Conservation (phyloP, 2,329 filamentous ascomycete genomes). For the Aspergillus pseudotamarii region DNA sequence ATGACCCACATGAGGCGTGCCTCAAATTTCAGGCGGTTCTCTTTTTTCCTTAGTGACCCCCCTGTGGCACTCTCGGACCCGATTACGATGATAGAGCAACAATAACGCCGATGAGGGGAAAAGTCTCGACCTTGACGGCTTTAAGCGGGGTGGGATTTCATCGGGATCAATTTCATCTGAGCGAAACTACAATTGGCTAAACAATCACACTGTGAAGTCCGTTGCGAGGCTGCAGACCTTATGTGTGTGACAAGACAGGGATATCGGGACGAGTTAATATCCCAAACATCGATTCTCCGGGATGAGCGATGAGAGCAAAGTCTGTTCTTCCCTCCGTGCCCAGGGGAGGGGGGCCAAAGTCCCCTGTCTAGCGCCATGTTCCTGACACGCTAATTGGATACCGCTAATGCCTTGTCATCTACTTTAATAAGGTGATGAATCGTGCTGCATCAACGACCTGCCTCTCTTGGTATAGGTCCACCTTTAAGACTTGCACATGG, state of each 20-base stretch:
- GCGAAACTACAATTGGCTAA: neutral
- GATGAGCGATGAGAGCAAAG: neutral
- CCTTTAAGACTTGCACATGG: conserved; percentile 4
- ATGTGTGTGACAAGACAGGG: conserved; percentile 11
- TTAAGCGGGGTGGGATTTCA: neutral
- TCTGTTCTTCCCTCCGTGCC: neutral
- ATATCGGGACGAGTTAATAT: conserved; percentile 5
- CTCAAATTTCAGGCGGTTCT: neutral
- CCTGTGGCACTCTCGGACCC: neutral
- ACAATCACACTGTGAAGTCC: neutral
- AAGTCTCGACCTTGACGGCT: neutral
- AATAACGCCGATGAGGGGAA: neutral
- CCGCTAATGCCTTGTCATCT: neutral
- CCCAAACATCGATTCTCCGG: neutral
- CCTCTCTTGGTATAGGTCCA: conserved; percentile 2
- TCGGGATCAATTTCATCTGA: neutral
- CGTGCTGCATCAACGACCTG: neutral
- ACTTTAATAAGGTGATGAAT: neutral
- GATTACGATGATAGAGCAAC: neutral
- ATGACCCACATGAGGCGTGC: neutral
- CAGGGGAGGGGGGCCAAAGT: neutral
- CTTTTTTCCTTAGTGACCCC: neutral
- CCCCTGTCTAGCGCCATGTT: neutral
- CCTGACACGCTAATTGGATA: neutral
- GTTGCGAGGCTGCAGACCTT: neutral